These are phyloP conservation scores for Phaeosphaeria sp. DNA, from an alignment of 2,329 filamentous ascomycete genomes.

Conservation along the genomic window DNA sequence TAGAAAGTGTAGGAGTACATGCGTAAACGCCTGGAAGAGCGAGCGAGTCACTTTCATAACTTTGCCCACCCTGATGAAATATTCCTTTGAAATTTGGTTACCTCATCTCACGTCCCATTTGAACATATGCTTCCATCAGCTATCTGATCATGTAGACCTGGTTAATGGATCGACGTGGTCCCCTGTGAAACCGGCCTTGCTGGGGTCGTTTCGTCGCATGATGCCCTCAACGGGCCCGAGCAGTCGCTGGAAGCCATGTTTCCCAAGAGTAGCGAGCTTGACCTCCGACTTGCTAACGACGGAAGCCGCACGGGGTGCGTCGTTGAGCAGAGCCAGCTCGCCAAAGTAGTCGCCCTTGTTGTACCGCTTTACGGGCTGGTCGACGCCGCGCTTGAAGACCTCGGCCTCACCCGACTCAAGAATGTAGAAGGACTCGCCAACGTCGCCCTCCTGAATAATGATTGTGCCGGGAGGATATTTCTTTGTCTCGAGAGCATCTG, in stretches of 20 bases:
- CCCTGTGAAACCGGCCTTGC: conserved; percentile 45
- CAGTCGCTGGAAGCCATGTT: conserved; percentile 92
- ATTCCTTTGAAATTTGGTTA: neutral
- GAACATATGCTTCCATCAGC: neutral
- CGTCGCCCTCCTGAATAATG: conserved; percentile 92
- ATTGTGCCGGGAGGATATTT: conserved; percentile 80
- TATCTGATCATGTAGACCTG: conserved; percentile 25
- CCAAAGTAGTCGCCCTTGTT: conserved; percentile 96
- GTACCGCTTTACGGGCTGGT: conserved; percentile 78
- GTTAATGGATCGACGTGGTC: conserved; percentile 68
- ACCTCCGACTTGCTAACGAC: conserved; percentile 84
- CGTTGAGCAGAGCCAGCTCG: conserved; percentile 90
- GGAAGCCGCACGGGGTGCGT: conserved; percentile 89
- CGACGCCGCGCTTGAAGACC: conserved; percentile 78
- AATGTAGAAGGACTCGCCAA: conserved; percentile 89
- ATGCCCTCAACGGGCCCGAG: conserved; percentile 93
- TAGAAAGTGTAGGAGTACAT: conserved; percentile 48
- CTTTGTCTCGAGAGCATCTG: conserved; percentile 89
- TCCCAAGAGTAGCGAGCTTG: conserved; percentile 90
- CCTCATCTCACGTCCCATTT: neutral
- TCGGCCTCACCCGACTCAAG: conserved; percentile 87
- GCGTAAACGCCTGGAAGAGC: conserved; percentile 29
- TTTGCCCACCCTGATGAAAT: neutral
- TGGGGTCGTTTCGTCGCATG: conserved; percentile 77
- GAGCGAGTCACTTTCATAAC: conserved; percentile 1